Evolutionary conservation across 2,329 filamentous ascomycete species (phyloP), one percentile per base, ranked within the genome.

Genomic region (Pseudocercospora fijiensis): DNA sequence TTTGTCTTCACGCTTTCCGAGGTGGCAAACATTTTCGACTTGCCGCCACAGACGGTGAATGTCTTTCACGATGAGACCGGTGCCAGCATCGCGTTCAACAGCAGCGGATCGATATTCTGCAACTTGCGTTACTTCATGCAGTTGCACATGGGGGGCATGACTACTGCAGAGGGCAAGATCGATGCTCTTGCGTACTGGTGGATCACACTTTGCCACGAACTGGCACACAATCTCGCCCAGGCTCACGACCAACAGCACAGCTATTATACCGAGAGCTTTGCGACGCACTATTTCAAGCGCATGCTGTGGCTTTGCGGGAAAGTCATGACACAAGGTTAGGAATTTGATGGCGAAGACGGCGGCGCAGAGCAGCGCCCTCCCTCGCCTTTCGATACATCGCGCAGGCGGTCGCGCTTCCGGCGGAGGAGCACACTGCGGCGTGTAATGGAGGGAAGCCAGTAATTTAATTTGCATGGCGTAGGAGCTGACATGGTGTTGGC

Each of bases 161-260:
- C 73, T 70, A 65, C 69, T 68, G 56, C 78, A 62, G 78, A 83
- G 60, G 85, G 80, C 16, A 86, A 81, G 74, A 82, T 86, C 3
- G 90, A 95, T 65, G 91, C 91, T 2, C 81, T 87, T 62, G 85
- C 89, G 0, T 96, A 93, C 82, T 98, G 94, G 94, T 97, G 90
- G 86, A 90, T 96, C 67, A 92, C 95, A n/a, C 77, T 97, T 65
- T 96, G 92, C 66, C 95, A 99, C 76, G 96, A 99, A 79, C 79
- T 99, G 76, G 93, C 95, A 63, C 95, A 99, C 78, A 99, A 99
- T 75, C 79, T 99, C 60, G 91, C 96, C 8, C 79, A 80, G 41
- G 84, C 87, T 67, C 94, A 98, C 76, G 89, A 89, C 72, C 82
- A 90, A 16, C 85, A 90, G 60, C 92, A 96, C 77, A 90, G 88